Conservation (phyloP, 805 yeast genomes). For the Metschnikowia bowlesiae region DNA sequence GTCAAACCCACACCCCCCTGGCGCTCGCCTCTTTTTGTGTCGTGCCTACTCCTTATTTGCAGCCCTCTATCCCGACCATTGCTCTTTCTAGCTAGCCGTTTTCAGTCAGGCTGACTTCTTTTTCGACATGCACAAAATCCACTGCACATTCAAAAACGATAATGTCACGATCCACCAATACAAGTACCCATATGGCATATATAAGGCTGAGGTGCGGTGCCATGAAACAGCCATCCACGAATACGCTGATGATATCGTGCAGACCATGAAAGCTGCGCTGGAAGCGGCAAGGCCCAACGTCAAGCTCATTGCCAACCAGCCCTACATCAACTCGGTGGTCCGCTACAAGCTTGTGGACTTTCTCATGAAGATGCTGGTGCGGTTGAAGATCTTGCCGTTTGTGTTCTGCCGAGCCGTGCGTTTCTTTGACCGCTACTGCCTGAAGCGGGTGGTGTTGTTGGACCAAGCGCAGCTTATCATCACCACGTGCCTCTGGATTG, state of each 20-base stretch:
- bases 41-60: too few relatives aligned
- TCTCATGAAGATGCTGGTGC: slow-evolving; percentile 62
- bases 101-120: background rate
- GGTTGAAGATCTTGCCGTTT: slow-evolving; percentile 64
- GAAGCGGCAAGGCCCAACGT: slow-evolving; percentile 44
- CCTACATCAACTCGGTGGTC: slow-evolving; percentile 71
- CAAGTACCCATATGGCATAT: slow-evolving; percentile 48
- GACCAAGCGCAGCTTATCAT: slow-evolving; percentile 89
- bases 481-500: slow-evolving; percentile 89
- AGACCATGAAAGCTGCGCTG: slow-evolving; percentile 30
- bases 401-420: slow-evolving; percentile 65
- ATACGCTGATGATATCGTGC: slow-evolving; percentile 48
- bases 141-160: slow-evolving; percentile 10
- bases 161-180: slow-evolving; percentile 28
- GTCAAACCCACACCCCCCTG: too few relatives aligned
- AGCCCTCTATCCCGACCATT: background rate
- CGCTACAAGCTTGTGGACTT: slow-evolving; percentile 77
- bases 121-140: slow-evolving; percentile 1
- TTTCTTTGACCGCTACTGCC: slow-evolving; percentile 86
- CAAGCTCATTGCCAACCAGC: slow-evolving; percentile 74
- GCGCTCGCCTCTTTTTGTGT: too few relatives aligned
- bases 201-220: slow-evolving; percentile 44
- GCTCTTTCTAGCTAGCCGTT: too few relatives aligned
- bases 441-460: slow-evolving; percentile 75
- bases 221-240: slow-evolving; percentile 47